Percentiles rank a stretch among this genome's conserved stretches.
phyloP scores from a whole-genome alignment of 2,329 filamentous ascomycete species.

The Aspergillus ibericus region DNA sequence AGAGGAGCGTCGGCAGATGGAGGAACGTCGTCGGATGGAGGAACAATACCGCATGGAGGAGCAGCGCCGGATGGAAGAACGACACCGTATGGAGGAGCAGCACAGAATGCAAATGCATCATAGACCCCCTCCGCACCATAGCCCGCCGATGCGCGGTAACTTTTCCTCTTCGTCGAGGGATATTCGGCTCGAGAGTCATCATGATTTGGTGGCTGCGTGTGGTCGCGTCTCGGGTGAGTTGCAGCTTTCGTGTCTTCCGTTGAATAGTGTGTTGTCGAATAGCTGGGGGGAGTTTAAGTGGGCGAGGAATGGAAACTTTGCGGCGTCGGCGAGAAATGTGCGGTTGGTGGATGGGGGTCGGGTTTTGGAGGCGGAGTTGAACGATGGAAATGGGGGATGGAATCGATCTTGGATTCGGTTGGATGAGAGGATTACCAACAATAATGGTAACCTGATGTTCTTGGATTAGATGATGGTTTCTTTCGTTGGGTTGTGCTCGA shows the following conservation, averaged over 20 bases:
- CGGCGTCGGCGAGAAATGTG: conserved; percentile 30
- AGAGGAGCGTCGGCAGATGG: conserved; percentile 8
- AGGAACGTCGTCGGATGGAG: conserved; percentile 6
- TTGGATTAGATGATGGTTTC: conserved; percentile 14
- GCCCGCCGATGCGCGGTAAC: conserved; percentile 30
- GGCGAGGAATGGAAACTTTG: conserved; percentile 40
- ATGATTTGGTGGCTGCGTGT: conserved; percentile 41
- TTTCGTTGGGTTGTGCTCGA: too few species aligned
- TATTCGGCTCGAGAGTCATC: conserved; percentile 36
- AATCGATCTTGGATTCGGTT: conserved; percentile 31
- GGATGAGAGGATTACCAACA: conserved; percentile 43
- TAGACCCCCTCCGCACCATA: neutral
- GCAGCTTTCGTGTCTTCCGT: conserved; percentile 32
- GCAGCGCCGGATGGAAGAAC: neutral
- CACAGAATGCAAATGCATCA: neutral
- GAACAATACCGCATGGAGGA: neutral
- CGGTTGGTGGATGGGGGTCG: conserved; percentile 32
- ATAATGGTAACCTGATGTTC: conserved; percentile 37
- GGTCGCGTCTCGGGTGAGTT: conserved; percentile 31
- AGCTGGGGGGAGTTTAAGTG: conserved; percentile 38
- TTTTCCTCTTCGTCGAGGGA: conserved; percentile 36
- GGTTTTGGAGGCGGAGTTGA: conserved; percentile 38
- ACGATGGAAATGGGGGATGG: conserved; percentile 36
- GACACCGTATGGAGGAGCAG: neutral
- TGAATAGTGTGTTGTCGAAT: conserved; percentile 43